A percentile compares a stretch with the other conserved stretches of the same genome.
Conservation (phyloP, 352 stramenopile genomes). For the Halophytophthora batemanensis region DNA sequence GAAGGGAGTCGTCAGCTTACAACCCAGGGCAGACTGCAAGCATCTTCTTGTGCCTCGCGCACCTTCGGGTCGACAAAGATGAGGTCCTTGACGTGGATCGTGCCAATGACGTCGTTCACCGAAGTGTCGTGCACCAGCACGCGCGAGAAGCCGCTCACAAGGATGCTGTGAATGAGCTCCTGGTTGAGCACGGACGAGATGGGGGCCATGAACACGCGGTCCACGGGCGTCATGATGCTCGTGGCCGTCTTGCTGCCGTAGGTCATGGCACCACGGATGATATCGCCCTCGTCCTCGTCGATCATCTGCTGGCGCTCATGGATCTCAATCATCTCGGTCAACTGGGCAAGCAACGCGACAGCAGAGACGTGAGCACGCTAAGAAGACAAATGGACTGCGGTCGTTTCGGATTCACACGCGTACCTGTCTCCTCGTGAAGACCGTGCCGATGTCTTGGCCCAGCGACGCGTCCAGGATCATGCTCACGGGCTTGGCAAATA, state of each 20-base stretch:
- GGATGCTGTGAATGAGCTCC: conserved; percentile 92
- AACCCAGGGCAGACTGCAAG: conserved; percentile 79
- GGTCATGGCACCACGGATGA: conserved; percentile 94
- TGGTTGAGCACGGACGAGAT: conserved; percentile 65
- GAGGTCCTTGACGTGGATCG: conserved; percentile 98
- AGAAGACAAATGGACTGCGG: neutral
- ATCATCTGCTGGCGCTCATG: conserved; percentile 94
- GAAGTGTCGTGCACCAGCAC: conserved; percentile 90
- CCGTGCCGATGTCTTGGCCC: conserved; percentile 93
- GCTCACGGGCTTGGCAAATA: conserved; percentile 93
- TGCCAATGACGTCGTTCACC: conserved; percentile 92
- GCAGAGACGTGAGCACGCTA: neutral
- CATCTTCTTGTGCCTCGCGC: conserved; percentile 8
- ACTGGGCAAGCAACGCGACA: conserved; percentile 47
- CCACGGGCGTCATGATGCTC: conserved; percentile 94
- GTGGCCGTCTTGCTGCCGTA: conserved; percentile 90
- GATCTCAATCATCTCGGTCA: conserved; percentile 95
- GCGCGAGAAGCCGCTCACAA: conserved; percentile 94
- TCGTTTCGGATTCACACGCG: neutral
- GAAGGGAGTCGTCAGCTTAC: conserved; percentile 26
- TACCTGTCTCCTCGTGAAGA: conserved; percentile 89
- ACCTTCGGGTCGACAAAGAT: conserved; percentile 98
- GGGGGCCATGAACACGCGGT: conserved; percentile 95
- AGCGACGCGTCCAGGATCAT: conserved; percentile 91
- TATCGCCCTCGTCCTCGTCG: conserved; percentile 90